Conservation (phyloP, 495 filamentous ascomycete species). For the Penicillium lividum region DNA sequence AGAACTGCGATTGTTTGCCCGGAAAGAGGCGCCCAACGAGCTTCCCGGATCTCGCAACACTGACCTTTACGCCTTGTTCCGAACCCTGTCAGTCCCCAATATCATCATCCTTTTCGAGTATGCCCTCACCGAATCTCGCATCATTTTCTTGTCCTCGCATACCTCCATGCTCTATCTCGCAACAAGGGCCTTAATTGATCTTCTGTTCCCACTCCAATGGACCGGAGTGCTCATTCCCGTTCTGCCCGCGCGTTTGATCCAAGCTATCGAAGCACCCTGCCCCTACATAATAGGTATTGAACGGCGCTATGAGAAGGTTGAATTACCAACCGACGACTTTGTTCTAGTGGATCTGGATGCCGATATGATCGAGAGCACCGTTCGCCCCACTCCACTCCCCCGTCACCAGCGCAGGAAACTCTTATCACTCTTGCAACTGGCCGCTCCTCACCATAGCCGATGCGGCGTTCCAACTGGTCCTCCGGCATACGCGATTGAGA, state of each 20-base stretch:
- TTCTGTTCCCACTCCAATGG: constrained; percentile 92
- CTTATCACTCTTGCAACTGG: constrained; percentile 80
- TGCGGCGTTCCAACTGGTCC: constrained; percentile 85
- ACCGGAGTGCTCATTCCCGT: constrained; percentile 91
- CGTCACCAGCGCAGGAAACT: constrained; percentile 90
- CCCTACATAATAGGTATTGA: constrained; percentile 97
- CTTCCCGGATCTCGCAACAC: constrained; percentile 88
- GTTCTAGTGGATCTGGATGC: constrained; percentile 92
- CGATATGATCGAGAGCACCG: constrained; percentile 80
- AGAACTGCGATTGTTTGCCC: constrained; percentile 86
- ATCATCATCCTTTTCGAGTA: constrained; percentile 93
- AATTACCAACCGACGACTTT: constrained; percentile 95
- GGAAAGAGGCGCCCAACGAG: constrained; percentile 93
- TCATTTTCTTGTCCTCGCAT: constrained; percentile 94
- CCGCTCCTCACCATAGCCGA: constrained; percentile 85
- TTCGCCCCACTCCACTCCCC: constrained; percentile 71
- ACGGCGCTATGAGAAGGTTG: constrained; percentile 85
- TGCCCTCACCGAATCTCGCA: constrained; percentile 88
- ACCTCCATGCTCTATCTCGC: constrained; percentile 95
- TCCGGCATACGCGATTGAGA: constrained; percentile 90
- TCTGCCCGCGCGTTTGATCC: constrained; percentile 81
- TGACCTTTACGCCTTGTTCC: constrained; percentile 91
- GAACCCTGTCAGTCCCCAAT: constrained; percentile 83
- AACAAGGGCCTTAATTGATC: constrained; percentile 74
- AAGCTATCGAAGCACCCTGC: constrained; percentile 90